These are phyloP conservation scores for Scalesia atractyloides DNA, from an alignment of 129 eudicot species.

Conservation along the genomic window DNA sequence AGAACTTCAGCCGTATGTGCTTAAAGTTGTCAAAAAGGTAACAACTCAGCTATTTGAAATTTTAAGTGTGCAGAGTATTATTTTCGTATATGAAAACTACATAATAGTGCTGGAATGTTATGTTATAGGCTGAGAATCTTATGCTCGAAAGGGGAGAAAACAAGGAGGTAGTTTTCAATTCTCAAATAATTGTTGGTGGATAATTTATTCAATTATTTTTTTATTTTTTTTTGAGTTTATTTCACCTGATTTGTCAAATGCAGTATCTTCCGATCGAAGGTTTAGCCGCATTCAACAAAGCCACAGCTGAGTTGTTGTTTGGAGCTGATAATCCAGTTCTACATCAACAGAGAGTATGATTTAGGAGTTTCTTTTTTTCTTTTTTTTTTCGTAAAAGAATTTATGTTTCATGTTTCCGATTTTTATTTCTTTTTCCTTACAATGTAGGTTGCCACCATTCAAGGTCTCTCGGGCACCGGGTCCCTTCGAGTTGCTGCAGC, in stretches of 20 bases:
- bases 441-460: conserved; percentile 90
- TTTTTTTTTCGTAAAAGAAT: conserved; percentile 15
- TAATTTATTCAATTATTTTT: conserved; percentile 6
- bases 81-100: conserved; percentile 1
- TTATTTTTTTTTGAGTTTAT: conserved; percentile 7
- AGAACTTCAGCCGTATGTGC: conserved; percentile 95
- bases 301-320: conserved; percentile 84
- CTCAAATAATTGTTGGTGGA: not conserved
- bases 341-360: conserved; percentile 69
- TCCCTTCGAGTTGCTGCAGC: conserved; percentile 99
- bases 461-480: conserved; percentile 99
- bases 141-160: conserved; percentile 94
- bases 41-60: conserved; percentile 14
- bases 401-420: conserved; percentile 9
- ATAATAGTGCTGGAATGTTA: conserved; percentile 9
- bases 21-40: conserved; percentile 92
- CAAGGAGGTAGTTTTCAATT: conserved; percentile 70
- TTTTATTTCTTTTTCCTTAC: not conserved
- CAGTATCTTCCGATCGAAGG: conserved; percentile 99
- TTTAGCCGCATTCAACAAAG: conserved; percentile 97
- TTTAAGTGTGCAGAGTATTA: not conserved
- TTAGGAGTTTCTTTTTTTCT: conserved; percentile 7
- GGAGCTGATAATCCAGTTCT: conserved; percentile 86
- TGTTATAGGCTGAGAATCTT: conserved; percentile 83
- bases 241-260: conserved; percentile 31